Evolutionary conservation across 2,329 filamentous ascomycete species (phyloP).

Genomic region (Calonectria leucothoes): DNA sequence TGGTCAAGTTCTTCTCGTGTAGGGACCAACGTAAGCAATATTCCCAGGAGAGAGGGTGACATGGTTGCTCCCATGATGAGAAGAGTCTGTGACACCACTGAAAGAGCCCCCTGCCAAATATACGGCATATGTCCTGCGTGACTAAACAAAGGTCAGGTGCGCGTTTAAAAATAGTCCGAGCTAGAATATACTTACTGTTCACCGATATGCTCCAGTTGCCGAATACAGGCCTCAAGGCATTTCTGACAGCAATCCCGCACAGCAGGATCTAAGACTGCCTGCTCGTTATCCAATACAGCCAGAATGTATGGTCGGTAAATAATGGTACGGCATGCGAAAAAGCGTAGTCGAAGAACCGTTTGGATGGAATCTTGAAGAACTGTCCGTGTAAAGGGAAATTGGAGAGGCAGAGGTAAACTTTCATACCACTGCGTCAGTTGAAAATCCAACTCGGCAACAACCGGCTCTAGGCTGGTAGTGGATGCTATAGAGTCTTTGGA

Average conservation of each 20-base stretch:
- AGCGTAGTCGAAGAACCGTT: slow-evolving; percentile 81
- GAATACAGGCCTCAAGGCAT: slow-evolving; percentile 82
- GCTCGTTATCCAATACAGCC: slow-evolving; percentile 82
- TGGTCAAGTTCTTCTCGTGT: slow-evolving; percentile 74
- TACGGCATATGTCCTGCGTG: slow-evolving; percentile 88
- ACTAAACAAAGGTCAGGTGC: slow-evolving; percentile 51
- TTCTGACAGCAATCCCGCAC: slow-evolving; percentile 84
- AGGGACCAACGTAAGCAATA: slow-evolving; percentile 69
- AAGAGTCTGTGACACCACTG: slow-evolving; percentile 84
- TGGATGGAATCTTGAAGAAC: slow-evolving; percentile 80
- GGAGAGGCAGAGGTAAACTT: slow-evolving; percentile 77
- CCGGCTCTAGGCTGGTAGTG: slow-evolving; percentile 78
- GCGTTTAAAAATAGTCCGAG: slow-evolving; percentile 16
- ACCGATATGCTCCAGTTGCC: slow-evolving; percentile 82
- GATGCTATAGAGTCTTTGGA: slow-evolving; percentile 78
- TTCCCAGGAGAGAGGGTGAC: slow-evolving; percentile 76
- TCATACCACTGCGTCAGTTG: slow-evolving; percentile 90
- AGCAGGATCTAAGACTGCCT: slow-evolving; percentile 75
- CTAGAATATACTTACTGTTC: slow-evolving; percentile 71
- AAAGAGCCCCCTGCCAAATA: slow-evolving; percentile 86
- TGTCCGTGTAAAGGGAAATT: slow-evolving; percentile 79
- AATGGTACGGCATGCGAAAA: slow-evolving; percentile 87
- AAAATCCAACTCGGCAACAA: slow-evolving; percentile 84
- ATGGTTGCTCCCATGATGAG: slow-evolving; percentile 88
- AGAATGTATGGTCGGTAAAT: slow-evolving; percentile 88